phyloP scores from a whole-genome alignment of 2,329 filamentous ascomycete genomes.

The Trichoderma asperellum region DNA sequence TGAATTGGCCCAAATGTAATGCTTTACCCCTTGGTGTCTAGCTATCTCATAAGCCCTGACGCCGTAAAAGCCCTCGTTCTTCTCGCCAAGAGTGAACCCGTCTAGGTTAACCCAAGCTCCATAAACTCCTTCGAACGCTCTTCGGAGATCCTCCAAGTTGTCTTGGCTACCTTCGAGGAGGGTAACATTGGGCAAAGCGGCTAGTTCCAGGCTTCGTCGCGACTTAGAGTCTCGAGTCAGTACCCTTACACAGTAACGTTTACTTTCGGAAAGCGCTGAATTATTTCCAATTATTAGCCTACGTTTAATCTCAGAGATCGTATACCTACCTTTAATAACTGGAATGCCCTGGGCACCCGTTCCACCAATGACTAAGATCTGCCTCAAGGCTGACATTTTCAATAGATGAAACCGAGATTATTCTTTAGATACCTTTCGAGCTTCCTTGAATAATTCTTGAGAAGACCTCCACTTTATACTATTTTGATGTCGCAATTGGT shows the following conservation, averaged over 20 bases:
- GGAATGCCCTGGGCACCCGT: not conserved
- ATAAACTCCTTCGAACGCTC: not conserved
- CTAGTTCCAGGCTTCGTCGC: not conserved
- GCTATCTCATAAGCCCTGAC: slow-evolving; percentile 4
- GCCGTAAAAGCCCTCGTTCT: not conserved
- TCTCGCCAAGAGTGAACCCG: not conserved
- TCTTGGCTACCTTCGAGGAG: not conserved
- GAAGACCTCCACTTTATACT: not conserved
- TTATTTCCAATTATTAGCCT: not conserved
- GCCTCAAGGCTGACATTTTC: not conserved
- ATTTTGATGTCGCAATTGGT: not conserved
- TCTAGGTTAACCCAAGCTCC: not conserved
- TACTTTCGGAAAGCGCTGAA: not conserved
- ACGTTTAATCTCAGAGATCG: not conserved
- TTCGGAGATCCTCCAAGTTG: not conserved
- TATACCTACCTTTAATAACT: not conserved
- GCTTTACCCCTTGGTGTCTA: not conserved
- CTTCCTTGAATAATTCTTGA: not conserved
- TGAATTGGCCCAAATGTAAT: not conserved
- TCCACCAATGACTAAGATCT: not conserved
- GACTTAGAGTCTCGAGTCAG: not conserved
- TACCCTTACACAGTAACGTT: not conserved
- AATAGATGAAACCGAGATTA: not conserved
- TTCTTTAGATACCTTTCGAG: not conserved
- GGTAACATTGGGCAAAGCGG: not conserved